A percentile compares a stretch with the other conserved stretches of the same genome.
Conservation (phyloP, 495 filamentous ascomycete species). For the Aspergillus indologenus region DNA sequence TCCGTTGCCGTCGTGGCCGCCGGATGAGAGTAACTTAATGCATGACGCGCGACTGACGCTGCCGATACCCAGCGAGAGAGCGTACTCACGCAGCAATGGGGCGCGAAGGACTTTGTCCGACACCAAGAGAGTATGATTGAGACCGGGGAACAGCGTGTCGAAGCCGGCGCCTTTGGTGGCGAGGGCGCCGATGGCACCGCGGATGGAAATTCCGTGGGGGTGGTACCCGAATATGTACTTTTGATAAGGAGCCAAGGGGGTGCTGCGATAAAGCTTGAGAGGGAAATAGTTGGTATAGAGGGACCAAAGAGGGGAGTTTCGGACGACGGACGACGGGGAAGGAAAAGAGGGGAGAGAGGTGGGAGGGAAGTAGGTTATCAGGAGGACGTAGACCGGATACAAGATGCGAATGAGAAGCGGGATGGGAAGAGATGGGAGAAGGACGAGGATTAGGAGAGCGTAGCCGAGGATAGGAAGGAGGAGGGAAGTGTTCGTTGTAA, state of each 20-base stretch:
- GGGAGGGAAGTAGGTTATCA: constrained; percentile 63
- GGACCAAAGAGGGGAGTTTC: constrained; percentile 41
- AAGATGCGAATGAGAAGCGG: constrained; percentile 1
- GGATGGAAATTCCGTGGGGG: constrained; percentile 81
- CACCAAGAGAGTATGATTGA: constrained; percentile 53
- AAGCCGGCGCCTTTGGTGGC: constrained; percentile 77
- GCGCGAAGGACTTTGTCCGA: constrained; percentile 4
- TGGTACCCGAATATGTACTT: constrained; percentile 93
- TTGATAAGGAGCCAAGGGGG: constrained; percentile 56
- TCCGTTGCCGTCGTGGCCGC: constrained; percentile 7
- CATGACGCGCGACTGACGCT: constrained; percentile 8
- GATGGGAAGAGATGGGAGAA: constrained; percentile 4
- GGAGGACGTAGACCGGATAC: constrained; percentile 68
- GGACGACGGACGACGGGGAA: constrained; percentile 61
- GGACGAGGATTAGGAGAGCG: constrained; percentile 6
- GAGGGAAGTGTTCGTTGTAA: constrained; percentile 1
- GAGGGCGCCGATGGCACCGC: constrained; percentile 78
- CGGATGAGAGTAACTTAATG: background rate
- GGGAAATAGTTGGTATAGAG: constrained; percentile 14
- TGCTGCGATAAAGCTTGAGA: constrained; percentile 10
- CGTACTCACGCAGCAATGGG: constrained; percentile 12
- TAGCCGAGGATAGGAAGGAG: constrained; percentile 3
- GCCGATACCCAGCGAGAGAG: constrained; percentile 1
- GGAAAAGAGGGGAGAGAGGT: constrained; percentile 58
- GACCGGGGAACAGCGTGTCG: constrained; percentile 73